Evolutionary conservation across 345 rosid genomes (phyloP).

Genomic region (Populus simonii): DNA sequence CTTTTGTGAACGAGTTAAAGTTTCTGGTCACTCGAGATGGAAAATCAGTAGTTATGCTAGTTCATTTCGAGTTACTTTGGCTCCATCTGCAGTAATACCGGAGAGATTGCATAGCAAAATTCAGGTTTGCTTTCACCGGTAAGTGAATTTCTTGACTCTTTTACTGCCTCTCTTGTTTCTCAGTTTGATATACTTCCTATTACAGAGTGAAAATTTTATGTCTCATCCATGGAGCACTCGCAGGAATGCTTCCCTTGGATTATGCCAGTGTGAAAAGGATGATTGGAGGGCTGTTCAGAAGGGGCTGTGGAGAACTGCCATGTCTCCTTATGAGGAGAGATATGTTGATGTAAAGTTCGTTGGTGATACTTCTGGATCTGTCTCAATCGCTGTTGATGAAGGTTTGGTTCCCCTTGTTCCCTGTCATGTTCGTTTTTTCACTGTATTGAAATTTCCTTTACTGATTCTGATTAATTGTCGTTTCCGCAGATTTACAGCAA

Average conservation of each 20-base stretch:
- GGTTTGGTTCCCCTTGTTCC: conserved; percentile 31
- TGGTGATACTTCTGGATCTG: conserved; percentile 46
- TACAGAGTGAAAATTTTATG: neutral
- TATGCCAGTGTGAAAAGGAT: conserved; percentile 65
- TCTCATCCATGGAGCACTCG: conserved; percentile 11
- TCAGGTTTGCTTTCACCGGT: conserved; percentile 79
- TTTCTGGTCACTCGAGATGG: conserved; percentile 64
- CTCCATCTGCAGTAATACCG: conserved; percentile 47
- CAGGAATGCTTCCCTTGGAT: conserved; percentile 72
- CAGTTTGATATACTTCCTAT: neutral
- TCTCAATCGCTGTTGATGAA: conserved; percentile 53
- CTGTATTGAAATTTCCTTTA: neutral
- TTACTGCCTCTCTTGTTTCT: neutral
- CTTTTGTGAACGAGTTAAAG: conserved; percentile 69
- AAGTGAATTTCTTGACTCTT: conserved; percentile 23
- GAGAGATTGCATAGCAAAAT: conserved; percentile 61
- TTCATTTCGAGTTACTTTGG: conserved; percentile 49
- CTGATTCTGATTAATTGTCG: conserved; percentile 1
- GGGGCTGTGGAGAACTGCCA: conserved; percentile 54
- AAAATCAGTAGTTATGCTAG: conserved; percentile 60
- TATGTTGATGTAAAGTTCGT: conserved; percentile 68
- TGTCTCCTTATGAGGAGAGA: conserved; percentile 75
- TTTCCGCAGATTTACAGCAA: conserved; percentile 60
- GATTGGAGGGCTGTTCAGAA: conserved; percentile 73
- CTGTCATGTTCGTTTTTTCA: neutral